Conservation (phyloP, 2,329 filamentous ascomycete species). For the Fonsecaea monophora region DNA sequence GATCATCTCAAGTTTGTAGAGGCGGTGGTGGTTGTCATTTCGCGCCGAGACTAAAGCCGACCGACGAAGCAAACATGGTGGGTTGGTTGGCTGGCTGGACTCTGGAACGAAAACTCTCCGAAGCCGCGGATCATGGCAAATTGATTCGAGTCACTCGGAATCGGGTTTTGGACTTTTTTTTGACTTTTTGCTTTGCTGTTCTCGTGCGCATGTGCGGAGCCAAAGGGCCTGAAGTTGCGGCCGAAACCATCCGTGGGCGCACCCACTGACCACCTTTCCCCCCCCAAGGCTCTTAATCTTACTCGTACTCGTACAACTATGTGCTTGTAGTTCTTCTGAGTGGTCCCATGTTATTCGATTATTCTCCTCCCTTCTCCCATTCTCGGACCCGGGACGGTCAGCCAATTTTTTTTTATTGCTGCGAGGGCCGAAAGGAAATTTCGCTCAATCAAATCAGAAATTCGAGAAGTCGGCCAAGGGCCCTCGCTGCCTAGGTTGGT, state of each 20-base stretch:
- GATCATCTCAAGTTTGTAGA: not conserved
- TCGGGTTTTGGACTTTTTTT: not conserved
- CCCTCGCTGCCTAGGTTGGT: not conserved
- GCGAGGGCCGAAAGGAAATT: not conserved
- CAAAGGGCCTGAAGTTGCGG: conserved; percentile 8
- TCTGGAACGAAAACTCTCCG: conserved; percentile 2
- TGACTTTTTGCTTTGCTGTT: not conserved
- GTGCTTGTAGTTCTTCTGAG: too few relatives aligned
- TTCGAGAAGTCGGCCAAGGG: not conserved
- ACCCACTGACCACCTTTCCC: too few relatives aligned
- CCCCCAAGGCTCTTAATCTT: too few relatives aligned
- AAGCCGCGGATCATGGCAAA: conserved; percentile 5
- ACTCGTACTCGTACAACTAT: too few relatives aligned
- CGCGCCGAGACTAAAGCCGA: not conserved
- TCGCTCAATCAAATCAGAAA: conserved; percentile 3
- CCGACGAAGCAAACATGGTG: not conserved
- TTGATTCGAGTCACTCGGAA: not conserved
- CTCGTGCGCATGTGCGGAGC: conserved; percentile 15
- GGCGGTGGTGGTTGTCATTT: not conserved
- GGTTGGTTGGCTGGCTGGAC: not conserved
- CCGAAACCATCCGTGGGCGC: conserved; percentile 17
- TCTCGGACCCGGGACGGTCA: conserved; percentile 2
- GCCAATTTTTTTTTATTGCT: not conserved
- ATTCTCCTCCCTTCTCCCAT: not conserved
- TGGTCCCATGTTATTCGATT: not conserved